Evolutionary conservation across 2,329 filamentous ascomycete species (phyloP).

Genomic region (Zymoseptoria pseudotritici): DNA sequence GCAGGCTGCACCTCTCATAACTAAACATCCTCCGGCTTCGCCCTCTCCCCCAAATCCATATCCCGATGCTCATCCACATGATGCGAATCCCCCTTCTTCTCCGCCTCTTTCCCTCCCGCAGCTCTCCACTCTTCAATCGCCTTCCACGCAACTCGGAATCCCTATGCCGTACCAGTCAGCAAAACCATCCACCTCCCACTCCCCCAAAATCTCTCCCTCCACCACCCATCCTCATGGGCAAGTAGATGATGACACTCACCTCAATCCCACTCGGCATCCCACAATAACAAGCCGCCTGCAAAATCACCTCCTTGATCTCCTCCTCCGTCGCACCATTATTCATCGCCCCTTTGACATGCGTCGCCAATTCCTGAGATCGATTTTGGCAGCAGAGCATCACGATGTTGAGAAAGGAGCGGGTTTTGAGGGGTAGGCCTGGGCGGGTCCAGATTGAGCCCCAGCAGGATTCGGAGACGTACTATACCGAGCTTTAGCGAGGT

Average conservation of each 20-base stretch:
- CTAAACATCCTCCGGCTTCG: constrained; percentile 7
- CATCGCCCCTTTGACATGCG: constrained; percentile 56
- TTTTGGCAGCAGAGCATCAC: constrained; percentile 59
- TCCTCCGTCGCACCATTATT: constrained; percentile 56
- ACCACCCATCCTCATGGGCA: too few relatives aligned
- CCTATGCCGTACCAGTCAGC: constrained; percentile 41
- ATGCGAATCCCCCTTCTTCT: constrained; percentile 5
- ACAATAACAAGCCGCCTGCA: constrained; percentile 46
- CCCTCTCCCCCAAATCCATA: constrained; percentile 15
- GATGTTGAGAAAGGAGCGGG: constrained; percentile 56
- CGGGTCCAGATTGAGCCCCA: constrained; percentile 60
- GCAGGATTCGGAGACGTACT: constrained; percentile 52
- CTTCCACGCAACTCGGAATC: constrained; percentile 46
- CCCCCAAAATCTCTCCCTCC: not conserved
- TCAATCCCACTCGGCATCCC: constrained; percentile 50
- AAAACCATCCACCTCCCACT: not conserved
- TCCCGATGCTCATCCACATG: constrained; percentile 10
- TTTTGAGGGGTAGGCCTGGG: constrained; percentile 54
- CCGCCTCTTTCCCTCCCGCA: constrained; percentile 22
- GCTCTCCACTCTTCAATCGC: constrained; percentile 46
- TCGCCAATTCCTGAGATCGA: constrained; percentile 50
- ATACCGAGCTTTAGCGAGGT: not conserved
- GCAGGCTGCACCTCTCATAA: too few relatives aligned
- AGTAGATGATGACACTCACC: too few relatives aligned
- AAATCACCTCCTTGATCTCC: constrained; percentile 55